These are phyloP conservation scores for Dendrobium nobile DNA, from an alignment of 106 monocot species.

Conservation along the genomic window DNA sequence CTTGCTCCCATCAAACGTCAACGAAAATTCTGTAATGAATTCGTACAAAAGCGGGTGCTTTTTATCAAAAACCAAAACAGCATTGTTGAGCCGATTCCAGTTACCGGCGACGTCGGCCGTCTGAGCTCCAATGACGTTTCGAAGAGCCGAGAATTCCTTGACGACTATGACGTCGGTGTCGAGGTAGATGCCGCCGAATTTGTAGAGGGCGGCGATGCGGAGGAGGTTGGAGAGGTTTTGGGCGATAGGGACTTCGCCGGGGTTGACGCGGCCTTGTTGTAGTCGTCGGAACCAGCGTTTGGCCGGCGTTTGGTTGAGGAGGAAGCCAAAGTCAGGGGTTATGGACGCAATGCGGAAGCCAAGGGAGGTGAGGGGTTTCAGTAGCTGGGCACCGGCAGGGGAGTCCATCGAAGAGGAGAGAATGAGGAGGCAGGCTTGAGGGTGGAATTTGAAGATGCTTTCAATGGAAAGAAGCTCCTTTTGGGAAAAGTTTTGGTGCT, in stretches of 20 bases:
- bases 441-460: constrained; percentile 71
- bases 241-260: constrained; percentile 51
- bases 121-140: constrained; percentile 74
- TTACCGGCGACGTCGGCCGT: constrained; percentile 33
- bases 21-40: constrained; percentile 69
- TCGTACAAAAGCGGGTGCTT: constrained; percentile 51
- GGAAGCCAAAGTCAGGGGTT: constrained; percentile 48
- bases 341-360: constrained; percentile 41
- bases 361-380: constrained; percentile 25
- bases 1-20: constrained; percentile 68
- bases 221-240: constrained; percentile 90
- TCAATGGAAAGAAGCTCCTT: constrained; percentile 59
- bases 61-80: constrained; percentile 71
- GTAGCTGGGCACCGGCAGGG: constrained; percentile 19
- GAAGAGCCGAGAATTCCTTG: constrained; percentile 41
- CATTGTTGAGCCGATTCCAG: constrained; percentile 86
- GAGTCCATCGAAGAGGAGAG: constrained; percentile 67
- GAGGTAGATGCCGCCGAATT: constrained; percentile 69
- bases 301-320: constrained; percentile 40
- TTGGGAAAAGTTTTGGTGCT: constrained; percentile 26
- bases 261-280: constrained; percentile 13
- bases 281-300: constrained; percentile 10
- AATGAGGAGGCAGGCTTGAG: constrained; percentile 56
- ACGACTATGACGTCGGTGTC: constrained; percentile 73
- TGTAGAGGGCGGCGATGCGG: constrained; percentile 64